Percentiles rank a stretch among this genome's conserved stretches.
phyloP scores from a whole-genome alignment of 805 yeast species.

The Candida khao-thaluensis region DNA sequence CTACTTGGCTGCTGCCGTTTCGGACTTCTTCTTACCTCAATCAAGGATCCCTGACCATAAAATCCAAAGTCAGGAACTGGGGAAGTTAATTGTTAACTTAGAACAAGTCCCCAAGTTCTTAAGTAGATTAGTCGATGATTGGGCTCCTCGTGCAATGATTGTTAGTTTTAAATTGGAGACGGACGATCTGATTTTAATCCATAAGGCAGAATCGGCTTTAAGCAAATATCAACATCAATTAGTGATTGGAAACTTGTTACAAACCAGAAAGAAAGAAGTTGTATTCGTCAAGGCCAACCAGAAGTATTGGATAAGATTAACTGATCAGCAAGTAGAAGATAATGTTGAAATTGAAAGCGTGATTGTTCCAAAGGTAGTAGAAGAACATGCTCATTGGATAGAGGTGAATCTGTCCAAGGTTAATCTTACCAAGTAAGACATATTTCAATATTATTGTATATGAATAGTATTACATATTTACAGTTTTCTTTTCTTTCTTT shows the following conservation, averaged over 20 bases:
- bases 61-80: conserved; percentile 80
- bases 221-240: conserved; percentile 86
- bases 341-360: conserved; percentile 70
- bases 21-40: conserved; percentile 90
- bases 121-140: conserved; percentile 78
- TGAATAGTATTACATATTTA: conserved; percentile 6
- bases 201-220: conserved; percentile 77
- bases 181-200: conserved; percentile 64
- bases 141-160: conserved; percentile 96
- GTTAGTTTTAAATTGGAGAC: conserved; percentile 94
- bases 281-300: conserved; percentile 67
- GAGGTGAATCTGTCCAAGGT: conserved; percentile 5
- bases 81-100: conserved; percentile 76
- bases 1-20: conserved; percentile 95
- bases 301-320: conserved; percentile 52
- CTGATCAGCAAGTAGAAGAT: conserved; percentile 36
- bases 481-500: too few relatives aligned
- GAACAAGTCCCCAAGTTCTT: conserved; percentile 97
- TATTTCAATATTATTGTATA: too few relatives aligned
- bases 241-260: conserved; percentile 90
- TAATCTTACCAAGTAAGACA: too few relatives aligned
- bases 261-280: conserved; percentile 84
- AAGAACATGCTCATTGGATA: conserved; percentile 66
- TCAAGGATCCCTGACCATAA: conserved; percentile 89
- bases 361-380: conserved; percentile 75